phyloP scores from a whole-genome alignment of 2,329 filamentous ascomycete genomes.

The Mariannaea sp. region DNA sequence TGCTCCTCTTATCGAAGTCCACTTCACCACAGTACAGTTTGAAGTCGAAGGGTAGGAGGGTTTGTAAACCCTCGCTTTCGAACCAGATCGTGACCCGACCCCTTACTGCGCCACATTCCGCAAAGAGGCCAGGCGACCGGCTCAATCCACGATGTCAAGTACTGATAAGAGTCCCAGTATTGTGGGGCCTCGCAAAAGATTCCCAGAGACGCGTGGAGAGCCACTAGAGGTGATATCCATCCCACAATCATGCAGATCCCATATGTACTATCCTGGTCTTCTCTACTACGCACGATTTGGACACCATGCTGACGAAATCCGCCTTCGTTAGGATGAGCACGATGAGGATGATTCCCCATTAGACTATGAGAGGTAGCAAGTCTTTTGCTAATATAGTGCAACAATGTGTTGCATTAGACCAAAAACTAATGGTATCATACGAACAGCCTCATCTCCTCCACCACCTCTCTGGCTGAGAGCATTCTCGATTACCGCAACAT shows the following conservation, averaged over 20 bases:
- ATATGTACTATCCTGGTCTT: conserved; percentile 3
- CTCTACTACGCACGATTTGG: neutral
- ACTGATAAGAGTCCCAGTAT: conserved; percentile 7
- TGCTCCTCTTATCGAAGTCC: too few relatives aligned
- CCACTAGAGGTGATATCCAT: neutral
- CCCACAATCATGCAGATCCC: conserved; percentile 14
- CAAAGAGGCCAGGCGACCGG: too few relatives aligned
- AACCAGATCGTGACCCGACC: too few relatives aligned
- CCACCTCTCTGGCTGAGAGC: conserved; percentile 3
- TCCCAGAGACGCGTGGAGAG: neutral
- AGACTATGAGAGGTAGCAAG: conserved; percentile 7
- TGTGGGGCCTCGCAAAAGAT: neutral
- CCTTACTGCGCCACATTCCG: too few relatives aligned
- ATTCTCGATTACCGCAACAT: conserved; percentile 12
- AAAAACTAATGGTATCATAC: neutral
- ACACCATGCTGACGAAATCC: neutral
- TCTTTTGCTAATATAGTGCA: neutral
- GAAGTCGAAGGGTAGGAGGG: too few relatives aligned
- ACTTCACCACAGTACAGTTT: too few relatives aligned
- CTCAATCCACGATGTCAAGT: conserved; percentile 5
- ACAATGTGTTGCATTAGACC: too few relatives aligned
- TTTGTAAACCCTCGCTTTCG: too few relatives aligned
- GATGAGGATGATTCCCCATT: conserved; percentile 8
- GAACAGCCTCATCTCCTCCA: neutral
- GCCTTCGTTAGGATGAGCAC: conserved; percentile 1